A percentile compares a stretch with the other conserved stretches of the same genome.
Conservation (phyloP, 1,139 yeast species). For the Lodderomyces metapsilosis region DNA sequence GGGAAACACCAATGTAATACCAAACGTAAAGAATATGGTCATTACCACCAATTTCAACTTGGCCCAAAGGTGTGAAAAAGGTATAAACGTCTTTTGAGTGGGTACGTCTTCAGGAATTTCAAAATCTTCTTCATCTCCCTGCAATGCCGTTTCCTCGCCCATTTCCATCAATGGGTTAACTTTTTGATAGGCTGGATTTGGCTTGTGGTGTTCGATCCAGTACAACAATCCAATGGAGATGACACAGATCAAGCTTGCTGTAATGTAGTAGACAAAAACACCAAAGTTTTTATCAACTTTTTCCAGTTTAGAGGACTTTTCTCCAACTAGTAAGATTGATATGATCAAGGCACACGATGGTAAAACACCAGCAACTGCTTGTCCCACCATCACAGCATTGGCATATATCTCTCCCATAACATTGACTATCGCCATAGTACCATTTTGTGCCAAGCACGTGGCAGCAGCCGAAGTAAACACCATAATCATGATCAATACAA, state of each 20-base stretch:
- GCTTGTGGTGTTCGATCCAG: constrained; percentile 28
- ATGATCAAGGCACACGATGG: constrained; percentile 76
- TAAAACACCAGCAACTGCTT: constrained; percentile 88
- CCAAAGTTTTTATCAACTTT: constrained; percentile 43
- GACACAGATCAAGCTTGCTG: constrained; percentile 63
- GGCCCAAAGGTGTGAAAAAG: constrained; percentile 51
- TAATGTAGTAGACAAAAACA: constrained; percentile 64
- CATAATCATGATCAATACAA: constrained; percentile 52
- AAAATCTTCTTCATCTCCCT: constrained; percentile 3
- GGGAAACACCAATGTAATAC: constrained; percentile 80
- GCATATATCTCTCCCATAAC: constrained; percentile 75
- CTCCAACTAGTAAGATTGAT: constrained; percentile 51
- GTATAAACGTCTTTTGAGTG: constrained; percentile 32
- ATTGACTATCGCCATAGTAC: constrained; percentile 83
- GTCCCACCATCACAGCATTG: constrained; percentile 92
- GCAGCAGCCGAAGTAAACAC: constrained; percentile 62
- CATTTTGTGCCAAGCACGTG: constrained; percentile 80
- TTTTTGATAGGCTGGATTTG: constrained; percentile 21
- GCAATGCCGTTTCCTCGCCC: constrained; percentile 10
- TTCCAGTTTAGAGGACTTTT: constrained; percentile 18
- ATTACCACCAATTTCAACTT: constrained; percentile 63
- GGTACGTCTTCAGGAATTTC: constrained; percentile 15
- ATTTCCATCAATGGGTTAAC: constrained; percentile 15
- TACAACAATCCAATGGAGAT: constrained; percentile 43
- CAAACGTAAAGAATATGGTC: constrained; percentile 72